phyloP scores from a whole-genome alignment of 2,329 filamentous ascomycete genomes.

The Sporothrix euskadiensis region DNA sequence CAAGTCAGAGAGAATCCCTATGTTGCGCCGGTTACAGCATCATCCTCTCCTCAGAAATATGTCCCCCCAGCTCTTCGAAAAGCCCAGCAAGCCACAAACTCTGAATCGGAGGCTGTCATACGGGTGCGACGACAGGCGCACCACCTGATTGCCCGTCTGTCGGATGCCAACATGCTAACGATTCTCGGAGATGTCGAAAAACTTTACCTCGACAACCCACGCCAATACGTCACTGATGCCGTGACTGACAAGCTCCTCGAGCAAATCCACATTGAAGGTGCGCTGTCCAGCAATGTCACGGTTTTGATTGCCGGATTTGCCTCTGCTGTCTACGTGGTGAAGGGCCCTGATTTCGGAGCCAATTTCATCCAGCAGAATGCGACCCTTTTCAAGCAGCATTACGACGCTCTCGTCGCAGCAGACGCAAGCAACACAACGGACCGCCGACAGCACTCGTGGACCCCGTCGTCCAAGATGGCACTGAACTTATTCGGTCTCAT shows the following conservation, averaged over 20 bases:
- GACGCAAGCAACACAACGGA: slow-evolving; percentile 36
- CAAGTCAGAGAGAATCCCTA: slow-evolving; percentile 76
- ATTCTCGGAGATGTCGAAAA: slow-evolving; percentile 81
- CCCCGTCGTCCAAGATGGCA: slow-evolving; percentile 56
- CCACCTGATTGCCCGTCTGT: slow-evolving; percentile 87
- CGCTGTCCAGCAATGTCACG: slow-evolving; percentile 82
- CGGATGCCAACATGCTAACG: slow-evolving; percentile 83
- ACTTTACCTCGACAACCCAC: slow-evolving; percentile 78
- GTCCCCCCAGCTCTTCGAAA: slow-evolving; percentile 81
- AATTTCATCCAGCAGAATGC: slow-evolving; percentile 67
- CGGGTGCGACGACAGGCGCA: slow-evolving; percentile 79
- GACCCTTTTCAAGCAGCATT: slow-evolving; percentile 65
- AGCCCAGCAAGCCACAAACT: slow-evolving; percentile 37
- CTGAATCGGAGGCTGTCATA: slow-evolving; percentile 65
- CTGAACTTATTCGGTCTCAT: slow-evolving; percentile 81
- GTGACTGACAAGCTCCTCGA: slow-evolving; percentile 75
- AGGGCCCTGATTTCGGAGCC: slow-evolving; percentile 87
- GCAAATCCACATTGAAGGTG: slow-evolving; percentile 77
- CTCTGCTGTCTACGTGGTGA: slow-evolving; percentile 80
- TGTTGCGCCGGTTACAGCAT: slow-evolving; percentile 63
- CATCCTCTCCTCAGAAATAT: slow-evolving; percentile 65
- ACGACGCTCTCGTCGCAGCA: slow-evolving; percentile 47
- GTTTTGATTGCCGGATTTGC: slow-evolving; percentile 89
- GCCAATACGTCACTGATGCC: slow-evolving; percentile 83
- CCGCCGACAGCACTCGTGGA: slow-evolving; percentile 21